These are phyloP conservation scores for Mycena albidolilacea DNA, from an alignment of 768 basidiomycete species.

Conservation along the genomic window DNA sequence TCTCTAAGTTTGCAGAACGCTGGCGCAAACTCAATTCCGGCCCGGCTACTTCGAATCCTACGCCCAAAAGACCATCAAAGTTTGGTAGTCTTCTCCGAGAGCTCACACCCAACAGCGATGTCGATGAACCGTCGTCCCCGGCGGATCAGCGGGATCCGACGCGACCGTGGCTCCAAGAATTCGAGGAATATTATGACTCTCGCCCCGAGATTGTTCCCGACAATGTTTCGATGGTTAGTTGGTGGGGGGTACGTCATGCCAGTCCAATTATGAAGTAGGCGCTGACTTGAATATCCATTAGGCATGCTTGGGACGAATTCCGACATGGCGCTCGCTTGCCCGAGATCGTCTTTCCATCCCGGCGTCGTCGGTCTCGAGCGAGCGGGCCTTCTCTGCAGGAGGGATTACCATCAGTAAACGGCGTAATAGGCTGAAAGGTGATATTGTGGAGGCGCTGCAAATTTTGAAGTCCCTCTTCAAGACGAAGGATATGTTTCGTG, in stretches of 20 bases:
- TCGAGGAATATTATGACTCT: conserved; percentile 11
- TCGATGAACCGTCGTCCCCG: not conserved
- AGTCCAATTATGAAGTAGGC: not conserved
- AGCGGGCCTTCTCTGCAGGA: conserved; percentile 56
- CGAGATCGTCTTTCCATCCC: conserved; percentile 56
- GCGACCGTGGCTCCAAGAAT: conserved; percentile 5
- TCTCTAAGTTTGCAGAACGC: not conserved
- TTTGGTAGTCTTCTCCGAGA: not conserved
- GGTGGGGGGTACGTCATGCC: conserved; percentile 16
- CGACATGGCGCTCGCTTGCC: conserved; percentile 54
- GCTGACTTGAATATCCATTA: not conserved
- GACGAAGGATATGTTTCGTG: not conserved
- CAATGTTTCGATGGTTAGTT: not conserved
- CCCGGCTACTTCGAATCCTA: no score
- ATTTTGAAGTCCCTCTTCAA: conserved; percentile 43
- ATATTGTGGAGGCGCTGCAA: conserved; percentile 54
- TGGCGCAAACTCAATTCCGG: not conserved
- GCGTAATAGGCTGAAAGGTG: conserved; percentile 51
- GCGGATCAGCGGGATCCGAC: not conserved
- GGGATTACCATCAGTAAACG: conserved; percentile 56
- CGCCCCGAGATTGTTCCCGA: not conserved
- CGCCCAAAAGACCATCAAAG: not conserved
- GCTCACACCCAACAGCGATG: conserved; percentile 1
- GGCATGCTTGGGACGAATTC: conserved; percentile 40
- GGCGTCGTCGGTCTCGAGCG: conserved; percentile 47